Conservation (phyloP, 2,329 filamentous ascomycete species). For the Cladophialophora exuberans region DNA sequence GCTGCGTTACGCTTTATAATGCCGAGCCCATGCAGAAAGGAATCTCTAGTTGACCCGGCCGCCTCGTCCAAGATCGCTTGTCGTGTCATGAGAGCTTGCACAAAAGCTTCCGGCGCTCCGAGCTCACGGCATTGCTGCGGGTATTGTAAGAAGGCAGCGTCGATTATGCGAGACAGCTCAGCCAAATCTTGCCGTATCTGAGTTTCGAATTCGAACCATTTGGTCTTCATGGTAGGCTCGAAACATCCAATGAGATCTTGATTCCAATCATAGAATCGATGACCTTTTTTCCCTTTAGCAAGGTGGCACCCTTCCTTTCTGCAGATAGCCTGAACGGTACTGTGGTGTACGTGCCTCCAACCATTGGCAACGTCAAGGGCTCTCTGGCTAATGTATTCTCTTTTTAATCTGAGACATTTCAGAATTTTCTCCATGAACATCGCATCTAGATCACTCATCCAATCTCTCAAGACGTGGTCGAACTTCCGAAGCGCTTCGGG, state of each 20-base stretch:
- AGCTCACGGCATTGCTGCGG: not conserved
- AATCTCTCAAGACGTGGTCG: not conserved
- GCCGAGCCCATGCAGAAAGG: too few species aligned
- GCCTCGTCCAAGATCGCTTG: too few species aligned
- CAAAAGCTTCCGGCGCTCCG: not conserved
- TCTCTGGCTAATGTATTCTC: not conserved
- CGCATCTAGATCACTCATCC: not conserved
- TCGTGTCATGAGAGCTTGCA: too few species aligned
- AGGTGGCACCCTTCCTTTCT: not conserved
- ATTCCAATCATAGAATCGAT: not conserved
- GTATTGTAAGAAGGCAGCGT: not conserved
- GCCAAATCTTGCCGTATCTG: too few species aligned
- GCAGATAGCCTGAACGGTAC: not conserved
- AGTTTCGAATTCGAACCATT: not conserved
- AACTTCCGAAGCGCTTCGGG: not conserved
- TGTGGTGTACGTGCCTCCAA: not conserved
- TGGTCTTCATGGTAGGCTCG: not conserved
- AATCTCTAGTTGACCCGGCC: too few species aligned
- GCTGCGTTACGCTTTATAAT: too few species aligned
- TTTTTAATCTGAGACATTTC: not conserved
- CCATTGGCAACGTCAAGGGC: not conserved
- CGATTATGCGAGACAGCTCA: not conserved
- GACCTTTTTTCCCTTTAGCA: not conserved
- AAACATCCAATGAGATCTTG: not conserved
- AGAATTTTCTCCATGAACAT: not conserved